Base-by-base conservation (phyloP, 805 yeast genomes). In the Myxozyma vanderwaltii region DNA sequence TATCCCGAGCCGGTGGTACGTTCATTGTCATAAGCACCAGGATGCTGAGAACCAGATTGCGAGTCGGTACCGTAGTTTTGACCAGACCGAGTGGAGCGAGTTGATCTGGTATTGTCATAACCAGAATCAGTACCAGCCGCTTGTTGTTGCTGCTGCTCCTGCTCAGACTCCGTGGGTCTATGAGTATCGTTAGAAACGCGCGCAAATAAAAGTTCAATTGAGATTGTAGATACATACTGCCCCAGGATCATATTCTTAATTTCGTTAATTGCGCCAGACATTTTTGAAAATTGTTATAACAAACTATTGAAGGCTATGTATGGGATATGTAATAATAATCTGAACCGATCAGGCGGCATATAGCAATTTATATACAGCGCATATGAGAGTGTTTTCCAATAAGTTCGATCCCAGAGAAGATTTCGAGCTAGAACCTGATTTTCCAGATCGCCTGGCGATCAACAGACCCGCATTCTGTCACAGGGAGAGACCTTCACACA, bases 71-170 rank as follows among this genome's bases (percentile, higher is more conserved):
- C 48, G 46, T 36, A 51, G 35, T 44, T 29, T 24, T 48, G 54
- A 12, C 61, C 61, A 4, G 61, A 57, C n/a, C 60, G 55, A n/a
- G 59, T 56, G 8, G 59, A 23, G 31, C 59, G 45, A 8, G 50
- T 33, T 15, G 47, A 23, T 7, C 19, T 10, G 27, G 26, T 13
- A 23, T 43, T 29, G 38, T 23, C 47, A 12, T 19, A 24, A 8
- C 40, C 35, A 21, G 49, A 33, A 33, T 45, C 49, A 19, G 27
- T 15, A n/a, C 31, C 40, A 23, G 54, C 12, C 15, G 52, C 19
- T 21, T 19, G 48, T 49, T 33, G 41, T 26, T n/a, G n/a, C n/a
- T n/a, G n/a, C n/a, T n/a, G n/a, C n/a, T n/a, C n/a, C n/a, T n/a
- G n/a, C n/a, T n/a, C 49, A 40, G 26, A 29, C 27, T 43, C 49